phyloP scores from a whole-genome alignment of 345 rosid genomes.

The Boechera stricta region DNA sequence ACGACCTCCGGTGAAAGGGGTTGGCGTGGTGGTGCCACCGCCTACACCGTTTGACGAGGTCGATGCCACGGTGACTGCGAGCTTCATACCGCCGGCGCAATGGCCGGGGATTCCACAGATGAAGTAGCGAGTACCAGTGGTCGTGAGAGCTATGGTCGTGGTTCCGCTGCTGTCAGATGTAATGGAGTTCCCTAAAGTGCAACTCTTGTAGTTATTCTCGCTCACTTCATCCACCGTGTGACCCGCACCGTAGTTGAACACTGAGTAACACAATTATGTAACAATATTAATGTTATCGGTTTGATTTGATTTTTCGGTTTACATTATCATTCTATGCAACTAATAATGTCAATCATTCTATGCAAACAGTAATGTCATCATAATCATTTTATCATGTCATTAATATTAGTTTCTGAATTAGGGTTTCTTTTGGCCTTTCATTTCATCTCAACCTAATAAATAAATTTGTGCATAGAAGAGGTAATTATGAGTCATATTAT shows the following conservation, averaged over 20 bases:
- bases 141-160: conserved; percentile 71
- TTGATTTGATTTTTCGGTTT: background rate
- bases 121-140: conserved; percentile 80
- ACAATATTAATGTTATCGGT: background rate
- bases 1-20: conserved; percentile 31
- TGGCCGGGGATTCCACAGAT: conserved; percentile 72
- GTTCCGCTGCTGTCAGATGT: conserved; percentile 74
- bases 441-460: conserved; percentile 1
- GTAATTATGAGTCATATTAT: conserved; percentile 8
- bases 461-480: background rate
- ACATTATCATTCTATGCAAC: conserved; percentile 10
- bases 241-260: conserved; percentile 66
- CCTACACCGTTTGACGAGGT: conserved; percentile 14
- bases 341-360: background rate
- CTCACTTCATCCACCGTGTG: conserved; percentile 85
- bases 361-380: background rate
- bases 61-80: conserved; percentile 55
- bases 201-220: conserved; percentile 71
- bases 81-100: conserved; percentile 76
- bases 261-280: conserved; percentile 41
- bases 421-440: background rate
- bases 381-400: conserved; percentile 23
- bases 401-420: background rate
- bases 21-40: conserved; percentile 15
- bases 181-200: conserved; percentile 67